Conservation (phyloP, 2,329 filamentous ascomycete genomes). For the Aspergillus pseudonomiae region DNA sequence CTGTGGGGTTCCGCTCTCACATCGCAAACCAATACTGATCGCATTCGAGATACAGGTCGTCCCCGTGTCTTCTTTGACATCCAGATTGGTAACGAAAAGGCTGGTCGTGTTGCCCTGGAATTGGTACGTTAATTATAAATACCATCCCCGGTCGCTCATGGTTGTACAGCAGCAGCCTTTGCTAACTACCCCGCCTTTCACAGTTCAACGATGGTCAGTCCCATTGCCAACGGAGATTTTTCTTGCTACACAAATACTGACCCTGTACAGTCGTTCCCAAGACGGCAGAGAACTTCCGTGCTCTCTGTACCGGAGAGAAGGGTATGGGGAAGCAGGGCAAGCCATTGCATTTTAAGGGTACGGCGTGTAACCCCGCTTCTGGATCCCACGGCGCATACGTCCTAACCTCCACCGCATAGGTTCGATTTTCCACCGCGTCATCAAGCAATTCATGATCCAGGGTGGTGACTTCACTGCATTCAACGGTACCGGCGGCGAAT, state of each 20-base stretch:
- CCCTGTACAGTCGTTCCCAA: constrained; percentile 76
- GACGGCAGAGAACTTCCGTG: constrained; percentile 95
- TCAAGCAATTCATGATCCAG: constrained; percentile 99
- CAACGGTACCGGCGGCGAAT: constrained; percentile 94
- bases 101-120: constrained; percentile 84
- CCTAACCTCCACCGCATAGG: constrained; percentile 47
- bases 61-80: constrained; percentile 94
- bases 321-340: constrained; percentile 79
- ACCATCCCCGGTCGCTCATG: not conserved
- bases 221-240: not conserved
- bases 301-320: constrained; percentile 93
- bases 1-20: constrained; percentile 26
- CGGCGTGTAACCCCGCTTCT: constrained; percentile 16
- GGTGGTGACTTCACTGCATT: constrained; percentile 95
- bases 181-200: constrained; percentile 19
- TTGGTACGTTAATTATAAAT: constrained; percentile 58
- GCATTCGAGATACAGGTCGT: constrained; percentile 52
- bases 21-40: constrained; percentile 17
- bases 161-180: constrained; percentile 1
- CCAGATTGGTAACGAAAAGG: constrained; percentile 71
- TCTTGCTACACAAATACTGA: constrained; percentile 39
- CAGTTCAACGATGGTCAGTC: constrained; percentile 53
- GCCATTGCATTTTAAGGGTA: constrained; percentile 84
- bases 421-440: constrained; percentile 90
- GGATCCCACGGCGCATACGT: constrained; percentile 1